A percentile compares a stretch with the other conserved stretches of the same genome.
Evolutionary conservation across 805 yeast species (phyloP).

Genomic region (Pichia ethanolica): DNA sequence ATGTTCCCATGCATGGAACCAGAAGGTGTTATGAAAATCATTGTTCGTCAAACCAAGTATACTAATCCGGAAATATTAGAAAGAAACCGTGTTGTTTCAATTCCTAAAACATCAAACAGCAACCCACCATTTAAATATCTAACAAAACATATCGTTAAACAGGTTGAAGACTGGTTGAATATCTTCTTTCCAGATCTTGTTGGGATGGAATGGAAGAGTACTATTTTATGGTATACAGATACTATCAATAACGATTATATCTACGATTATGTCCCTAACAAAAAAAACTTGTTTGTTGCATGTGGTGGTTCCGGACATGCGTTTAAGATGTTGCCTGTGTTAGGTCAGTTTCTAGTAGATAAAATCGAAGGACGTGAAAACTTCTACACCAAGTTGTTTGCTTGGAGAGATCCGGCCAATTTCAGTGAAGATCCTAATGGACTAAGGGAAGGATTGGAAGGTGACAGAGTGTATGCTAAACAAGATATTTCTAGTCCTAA

Average conservation of each 20-base stretch:
- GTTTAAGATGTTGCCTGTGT: conserved; percentile 29
- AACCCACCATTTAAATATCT: conserved; percentile 19
- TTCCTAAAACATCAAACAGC: conserved; percentile 13
- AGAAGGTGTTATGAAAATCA: conserved; percentile 31
- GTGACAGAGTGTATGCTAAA: conserved; percentile 16
- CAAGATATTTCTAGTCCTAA: conserved; percentile 13
- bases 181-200: conserved; percentile 25
- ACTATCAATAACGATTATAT: conserved; percentile 28
- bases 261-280: conserved; percentile 27
- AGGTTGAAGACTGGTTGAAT: conserved; percentile 22
- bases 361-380: conserved; percentile 27
- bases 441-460: conserved; percentile 19
- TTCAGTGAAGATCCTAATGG: conserved; percentile 25
- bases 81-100: conserved; percentile 8
- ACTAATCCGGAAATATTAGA: conserved; percentile 4
- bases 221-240: conserved; percentile 28
- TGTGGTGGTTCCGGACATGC: conserved; percentile 33
- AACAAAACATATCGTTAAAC: conserved; percentile 19
- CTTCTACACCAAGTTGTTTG: conserved; percentile 25
- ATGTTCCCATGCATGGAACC: conserved; percentile 30
- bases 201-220: conserved; percentile 19
- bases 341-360: conserved; percentile 27
- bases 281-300: conserved; percentile 25
- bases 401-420: conserved; percentile 27
- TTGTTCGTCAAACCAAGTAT: conserved; percentile 26